These are phyloP conservation scores for Acanthamoeba lenticulata DNA, from an alignment of 208 protist species.

Conservation along the genomic window DNA sequence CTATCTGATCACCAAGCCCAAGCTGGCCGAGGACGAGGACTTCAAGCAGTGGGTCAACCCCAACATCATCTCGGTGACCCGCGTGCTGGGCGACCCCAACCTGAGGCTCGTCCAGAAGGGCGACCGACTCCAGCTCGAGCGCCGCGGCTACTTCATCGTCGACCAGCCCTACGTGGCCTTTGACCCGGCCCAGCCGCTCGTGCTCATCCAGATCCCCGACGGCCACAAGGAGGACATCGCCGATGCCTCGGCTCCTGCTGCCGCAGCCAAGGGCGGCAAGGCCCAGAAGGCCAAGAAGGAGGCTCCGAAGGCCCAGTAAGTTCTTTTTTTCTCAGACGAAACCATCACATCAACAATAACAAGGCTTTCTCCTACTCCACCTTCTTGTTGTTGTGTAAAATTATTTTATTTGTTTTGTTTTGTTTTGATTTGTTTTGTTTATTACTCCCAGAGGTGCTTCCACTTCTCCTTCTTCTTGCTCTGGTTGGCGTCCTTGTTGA, in stretches of 20 bases:
- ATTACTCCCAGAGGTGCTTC: conserved; percentile 45
- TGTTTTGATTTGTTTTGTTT: too few relatives aligned
- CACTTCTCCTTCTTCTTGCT: conserved; percentile 51
- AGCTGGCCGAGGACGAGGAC: conserved; percentile 94
- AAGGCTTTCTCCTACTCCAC: too few relatives aligned
- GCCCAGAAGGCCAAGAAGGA: neutral
- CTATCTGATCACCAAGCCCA: conserved; percentile 96
- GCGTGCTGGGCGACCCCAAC: conserved; percentile 92
- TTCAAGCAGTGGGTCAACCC: conserved; percentile 94
- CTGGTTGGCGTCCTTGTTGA: conserved; percentile 6
- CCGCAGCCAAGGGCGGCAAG: conserved; percentile 22
- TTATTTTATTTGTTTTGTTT: too few relatives aligned
- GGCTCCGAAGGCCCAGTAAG: neutral
- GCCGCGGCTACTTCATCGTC: conserved; percentile 97
- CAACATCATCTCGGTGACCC: conserved; percentile 76
- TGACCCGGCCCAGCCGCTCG: conserved; percentile 73
- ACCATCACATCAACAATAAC: too few relatives aligned
- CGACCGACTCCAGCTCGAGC: conserved; percentile 94
- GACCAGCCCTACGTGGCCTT: conserved; percentile 89
- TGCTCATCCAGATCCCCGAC: conserved; percentile 84
- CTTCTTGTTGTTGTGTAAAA: too few relatives aligned
- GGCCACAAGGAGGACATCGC: conserved; percentile 68
- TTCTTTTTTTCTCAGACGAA: too few relatives aligned
- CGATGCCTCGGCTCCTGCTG: neutral
- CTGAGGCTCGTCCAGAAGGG: conserved; percentile 91